Conservation (phyloP, 768 basidiomycete species). For the Neoboletus magnificus region DNA sequence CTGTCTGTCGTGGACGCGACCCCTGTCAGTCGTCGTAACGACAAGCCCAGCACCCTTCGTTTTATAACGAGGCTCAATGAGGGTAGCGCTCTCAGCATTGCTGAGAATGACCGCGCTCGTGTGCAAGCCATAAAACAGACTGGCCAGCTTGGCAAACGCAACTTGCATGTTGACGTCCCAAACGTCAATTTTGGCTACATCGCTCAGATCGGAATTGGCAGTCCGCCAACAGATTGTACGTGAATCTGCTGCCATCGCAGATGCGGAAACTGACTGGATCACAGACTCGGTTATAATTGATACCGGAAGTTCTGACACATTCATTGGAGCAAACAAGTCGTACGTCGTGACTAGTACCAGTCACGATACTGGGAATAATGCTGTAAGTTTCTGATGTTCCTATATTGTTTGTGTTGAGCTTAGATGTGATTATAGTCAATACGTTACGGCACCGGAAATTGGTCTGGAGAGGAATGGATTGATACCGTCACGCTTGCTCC, state of each 20-base stretch:
- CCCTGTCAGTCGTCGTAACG: constrained; percentile 3
- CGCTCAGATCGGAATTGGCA: constrained; percentile 28
- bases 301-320: constrained; percentile 33
- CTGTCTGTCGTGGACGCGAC: constrained; percentile 12
- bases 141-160: constrained; percentile 4
- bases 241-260: neutral
- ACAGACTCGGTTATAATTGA: constrained; percentile 29
- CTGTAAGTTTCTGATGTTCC: constrained; percentile 8
- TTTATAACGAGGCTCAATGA: constrained; percentile 13
- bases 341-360: constrained; percentile 14
- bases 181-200: constrained; percentile 26
- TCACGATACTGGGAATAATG: constrained; percentile 17
- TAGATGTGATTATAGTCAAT: neutral
- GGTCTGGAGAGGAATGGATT: constrained; percentile 11
- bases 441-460: constrained; percentile 3
- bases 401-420: neutral
- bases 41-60: constrained; percentile 10
- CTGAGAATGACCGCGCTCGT: constrained; percentile 21
- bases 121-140: constrained; percentile 8
- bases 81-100: constrained; percentile 7
- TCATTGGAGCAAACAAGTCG: constrained; percentile 16
- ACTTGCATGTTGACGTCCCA: constrained; percentile 1
- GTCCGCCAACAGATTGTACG: constrained; percentile 27
- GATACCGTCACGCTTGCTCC: constrained; percentile 9
- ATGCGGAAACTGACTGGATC: neutral